phyloP scores from a whole-genome alignment of 2,329 filamentous ascomycete genomes.

The Furcasterigmium furcatum region DNA sequence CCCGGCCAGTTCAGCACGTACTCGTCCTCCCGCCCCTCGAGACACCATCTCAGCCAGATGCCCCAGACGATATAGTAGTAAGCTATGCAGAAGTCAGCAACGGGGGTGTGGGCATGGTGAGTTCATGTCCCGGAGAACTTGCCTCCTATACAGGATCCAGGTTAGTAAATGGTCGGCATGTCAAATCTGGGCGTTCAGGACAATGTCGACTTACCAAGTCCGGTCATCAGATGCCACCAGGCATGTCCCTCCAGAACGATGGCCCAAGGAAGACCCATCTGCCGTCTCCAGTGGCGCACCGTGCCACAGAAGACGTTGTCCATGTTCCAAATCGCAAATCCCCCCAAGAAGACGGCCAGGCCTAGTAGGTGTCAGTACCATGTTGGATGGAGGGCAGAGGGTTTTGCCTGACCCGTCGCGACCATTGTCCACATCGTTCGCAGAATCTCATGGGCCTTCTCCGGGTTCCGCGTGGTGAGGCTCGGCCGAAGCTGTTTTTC shows the following conservation, averaged over 20 bases:
- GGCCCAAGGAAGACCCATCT: conserved; percentile 76
- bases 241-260: conserved; percentile 60
- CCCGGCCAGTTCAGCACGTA: conserved; percentile 70
- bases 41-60: conserved; percentile 74
- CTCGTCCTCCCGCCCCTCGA: conserved; percentile 70
- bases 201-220: conserved; percentile 53
- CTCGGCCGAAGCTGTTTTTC: conserved; percentile 42
- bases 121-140: too few relatives aligned
- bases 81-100: conserved; percentile 34
- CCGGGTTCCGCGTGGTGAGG: conserved; percentile 39
- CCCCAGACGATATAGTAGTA: conserved; percentile 86
- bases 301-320: conserved; percentile 74
- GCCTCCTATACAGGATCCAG: not conserved
- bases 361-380: conserved; percentile 34
- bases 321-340: conserved; percentile 74
- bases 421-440: conserved; percentile 77
- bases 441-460: conserved; percentile 43
- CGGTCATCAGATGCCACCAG: conserved; percentile 77
- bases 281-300: conserved; percentile 62
- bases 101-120: too few relatives aligned
- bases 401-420: conserved; percentile 35
- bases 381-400: not conserved
- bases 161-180: not conserved
- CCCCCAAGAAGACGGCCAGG: conserved; percentile 67
- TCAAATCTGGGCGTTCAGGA: not conserved